phyloP scores from a whole-genome alignment of 2,329 filamentous ascomycete genomes.

The Ilyonectria sp. region DNA sequence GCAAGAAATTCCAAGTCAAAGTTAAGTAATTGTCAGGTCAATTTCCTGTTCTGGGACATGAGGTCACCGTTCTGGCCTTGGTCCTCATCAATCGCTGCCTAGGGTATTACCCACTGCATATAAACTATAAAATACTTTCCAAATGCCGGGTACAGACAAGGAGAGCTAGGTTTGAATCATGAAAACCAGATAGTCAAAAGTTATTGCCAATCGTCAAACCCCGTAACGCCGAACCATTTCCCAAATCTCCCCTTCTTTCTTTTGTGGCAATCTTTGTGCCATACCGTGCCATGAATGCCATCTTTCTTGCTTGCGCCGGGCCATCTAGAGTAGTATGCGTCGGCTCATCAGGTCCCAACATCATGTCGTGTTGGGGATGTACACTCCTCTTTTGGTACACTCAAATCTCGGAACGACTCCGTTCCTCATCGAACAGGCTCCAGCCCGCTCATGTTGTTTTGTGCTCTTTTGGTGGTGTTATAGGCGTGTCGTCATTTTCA shows the following conservation, averaged over 20 bases:
- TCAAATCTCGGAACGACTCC: not conserved
- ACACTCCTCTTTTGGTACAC: conserved; percentile 22
- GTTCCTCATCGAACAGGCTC: not conserved
- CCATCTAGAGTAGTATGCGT: conserved; percentile 39
- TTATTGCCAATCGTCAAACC: not conserved
- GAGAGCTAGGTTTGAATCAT: conserved; percentile 10
- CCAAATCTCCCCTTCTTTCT: conserved; percentile 34
- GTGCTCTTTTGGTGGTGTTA: not conserved
- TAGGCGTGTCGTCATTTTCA: not conserved
- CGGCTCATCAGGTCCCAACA: conserved; percentile 21
- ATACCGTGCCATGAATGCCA: conserved; percentile 24
- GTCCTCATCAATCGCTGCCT: conserved; percentile 11
- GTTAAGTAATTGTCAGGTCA: conserved; percentile 1
- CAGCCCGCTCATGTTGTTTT: not conserved
- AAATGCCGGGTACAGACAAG: not conserved
- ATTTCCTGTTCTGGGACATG: conserved; percentile 6
- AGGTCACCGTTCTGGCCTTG: not conserved
- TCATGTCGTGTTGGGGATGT: conserved; percentile 22
- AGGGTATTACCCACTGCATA: conserved; percentile 17
- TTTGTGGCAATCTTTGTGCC: conserved; percentile 32
- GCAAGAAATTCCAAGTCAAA: not conserved
- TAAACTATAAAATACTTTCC: conserved; percentile 5
- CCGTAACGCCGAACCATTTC: conserved; percentile 39
- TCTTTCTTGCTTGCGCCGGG: conserved; percentile 40
- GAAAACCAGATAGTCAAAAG: conserved; percentile 14